Evolutionary conservation across 2,329 filamentous ascomycete species (phyloP).

Genomic region (Ophiocordyceps camponoti-rufipedis): DNA sequence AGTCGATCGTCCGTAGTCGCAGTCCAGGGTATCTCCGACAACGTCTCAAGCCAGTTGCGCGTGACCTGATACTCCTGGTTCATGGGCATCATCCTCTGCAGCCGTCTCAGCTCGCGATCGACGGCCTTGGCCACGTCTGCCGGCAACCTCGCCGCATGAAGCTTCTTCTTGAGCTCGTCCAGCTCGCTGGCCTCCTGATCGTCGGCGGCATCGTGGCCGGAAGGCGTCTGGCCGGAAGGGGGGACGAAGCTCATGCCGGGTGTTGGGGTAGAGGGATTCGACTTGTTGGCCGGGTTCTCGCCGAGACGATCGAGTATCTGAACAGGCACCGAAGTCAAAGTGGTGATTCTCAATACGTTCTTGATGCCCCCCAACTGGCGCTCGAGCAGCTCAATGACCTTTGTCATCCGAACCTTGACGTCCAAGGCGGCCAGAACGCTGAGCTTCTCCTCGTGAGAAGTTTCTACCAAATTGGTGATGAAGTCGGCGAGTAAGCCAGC

Average conservation of each 20-base stretch:
- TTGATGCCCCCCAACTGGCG: slow-evolving; percentile 72
- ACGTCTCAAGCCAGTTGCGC: slow-evolving; percentile 80
- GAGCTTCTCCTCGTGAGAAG: slow-evolving; percentile 79
- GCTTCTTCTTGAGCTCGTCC: slow-evolving; percentile 75
- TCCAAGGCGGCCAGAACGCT: slow-evolving; percentile 68
- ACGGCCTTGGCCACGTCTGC: slow-evolving; percentile 81
- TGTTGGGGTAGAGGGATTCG: slow-evolving; percentile 18
- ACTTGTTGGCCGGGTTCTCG: slow-evolving; percentile 17
- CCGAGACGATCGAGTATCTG: slow-evolving; percentile 39
- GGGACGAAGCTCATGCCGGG: slow-evolving; percentile 18
- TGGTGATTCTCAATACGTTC: slow-evolving; percentile 70
- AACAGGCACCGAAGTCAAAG: slow-evolving; percentile 49
- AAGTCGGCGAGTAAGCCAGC: slow-evolving; percentile 84
- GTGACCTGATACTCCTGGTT: slow-evolving; percentile 94
- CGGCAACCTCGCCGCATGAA: slow-evolving; percentile 65
- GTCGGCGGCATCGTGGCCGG: slow-evolving; percentile 34
- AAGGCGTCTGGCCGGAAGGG: slow-evolving; percentile 17
- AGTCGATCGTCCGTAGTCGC: slow-evolving; percentile 71
- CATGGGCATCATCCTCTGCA: slow-evolving; percentile 90
- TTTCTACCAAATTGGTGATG: slow-evolving; percentile 84
- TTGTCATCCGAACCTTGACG: slow-evolving; percentile 58
- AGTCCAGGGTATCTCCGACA: slow-evolving; percentile 88
- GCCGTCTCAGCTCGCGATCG: slow-evolving; percentile 67
- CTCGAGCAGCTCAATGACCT: slow-evolving; percentile 68
- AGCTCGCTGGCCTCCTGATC: slow-evolving; percentile 79